A percentile compares a stretch with the other conserved stretches of the same genome.
Evolutionary conservation across 78 protist genomes (phyloP).

Genomic region (Neovahlkampfia damariscottae): DNA sequence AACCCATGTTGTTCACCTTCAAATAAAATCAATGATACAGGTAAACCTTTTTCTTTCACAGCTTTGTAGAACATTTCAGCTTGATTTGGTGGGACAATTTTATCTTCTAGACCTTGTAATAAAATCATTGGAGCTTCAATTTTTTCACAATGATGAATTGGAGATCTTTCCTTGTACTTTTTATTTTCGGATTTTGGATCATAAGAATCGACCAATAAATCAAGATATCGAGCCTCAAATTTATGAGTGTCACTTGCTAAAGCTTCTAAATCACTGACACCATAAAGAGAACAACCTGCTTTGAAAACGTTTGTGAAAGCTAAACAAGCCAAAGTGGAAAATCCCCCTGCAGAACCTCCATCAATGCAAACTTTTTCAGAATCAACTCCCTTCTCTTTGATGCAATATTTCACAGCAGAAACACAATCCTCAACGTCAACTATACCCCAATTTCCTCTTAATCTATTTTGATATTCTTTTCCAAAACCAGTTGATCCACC

Average conservation of each 20-base stretch:
- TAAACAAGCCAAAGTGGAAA: conserved; percentile 24
- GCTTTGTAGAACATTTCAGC: conserved; percentile 21
- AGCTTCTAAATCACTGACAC: conserved; percentile 26
- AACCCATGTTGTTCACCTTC: conserved; percentile 40
- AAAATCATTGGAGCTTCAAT: conserved; percentile 28
- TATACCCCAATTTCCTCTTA: conserved; percentile 29
- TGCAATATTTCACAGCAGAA: conserved; percentile 14
- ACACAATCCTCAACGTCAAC: conserved; percentile 29
- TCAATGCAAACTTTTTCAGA: conserved; percentile 9
- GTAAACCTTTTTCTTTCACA: conserved; percentile 8
- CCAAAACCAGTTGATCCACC: conserved; percentile 40
- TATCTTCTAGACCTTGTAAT: conserved; percentile 42
- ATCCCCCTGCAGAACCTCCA: conserved; percentile 40
- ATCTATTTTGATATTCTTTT: conserved; percentile 22
- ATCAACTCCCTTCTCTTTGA: conserved; percentile 16
- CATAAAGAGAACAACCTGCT: conserved; percentile 31
- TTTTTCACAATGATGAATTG: neutral
- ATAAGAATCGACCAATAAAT: conserved; percentile 10
- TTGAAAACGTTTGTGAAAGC: conserved; percentile 7
- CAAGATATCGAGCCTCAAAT: conserved; percentile 36
- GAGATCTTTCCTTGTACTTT: conserved; percentile 25
- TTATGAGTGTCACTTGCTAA: conserved; percentile 48
- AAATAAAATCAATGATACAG: neutral
- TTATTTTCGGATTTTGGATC: conserved; percentile 1
- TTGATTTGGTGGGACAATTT: conserved; percentile 27